A percentile compares a stretch with the other conserved stretches of the same genome.
phyloP scores from a whole-genome alignment of 768 basidiomycete species.

The Mrakia blollopis region DNA sequence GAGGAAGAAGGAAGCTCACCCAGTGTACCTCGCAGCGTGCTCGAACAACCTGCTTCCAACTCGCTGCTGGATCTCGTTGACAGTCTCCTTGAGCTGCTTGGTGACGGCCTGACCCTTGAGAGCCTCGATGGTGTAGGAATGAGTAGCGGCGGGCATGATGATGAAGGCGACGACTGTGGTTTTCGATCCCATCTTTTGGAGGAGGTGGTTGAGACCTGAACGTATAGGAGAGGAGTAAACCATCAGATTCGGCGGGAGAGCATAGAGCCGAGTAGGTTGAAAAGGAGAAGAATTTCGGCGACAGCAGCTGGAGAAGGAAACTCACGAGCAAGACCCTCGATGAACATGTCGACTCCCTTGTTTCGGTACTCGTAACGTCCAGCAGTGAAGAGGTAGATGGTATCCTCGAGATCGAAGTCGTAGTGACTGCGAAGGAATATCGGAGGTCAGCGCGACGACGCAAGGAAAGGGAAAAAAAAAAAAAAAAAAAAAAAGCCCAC shows the following conservation, averaged over 20 bases:
- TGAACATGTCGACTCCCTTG: slow-evolving; percentile 99
- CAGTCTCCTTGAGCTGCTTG: slow-evolving; percentile 91
- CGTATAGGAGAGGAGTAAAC: background rate
- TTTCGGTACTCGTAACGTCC: slow-evolving; percentile 98
- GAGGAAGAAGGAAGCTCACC: slow-evolving; percentile 53
- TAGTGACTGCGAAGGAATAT: slow-evolving; percentile 52
- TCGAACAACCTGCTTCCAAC: slow-evolving; percentile 90
- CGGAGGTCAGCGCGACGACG: too few species aligned
- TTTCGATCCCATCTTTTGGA: slow-evolving; percentile 60
- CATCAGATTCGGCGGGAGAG: too few species aligned
- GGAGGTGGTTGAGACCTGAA: slow-evolving; percentile 56
- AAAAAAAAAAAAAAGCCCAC: too few species aligned
- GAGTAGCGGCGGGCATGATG: slow-evolving; percentile 94
- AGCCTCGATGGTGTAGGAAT: slow-evolving; percentile 95
- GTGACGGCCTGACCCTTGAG: slow-evolving; percentile 96
- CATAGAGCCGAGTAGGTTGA: too few species aligned
- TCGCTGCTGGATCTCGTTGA: slow-evolving; percentile 88
- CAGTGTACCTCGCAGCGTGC: slow-evolving; percentile 85
- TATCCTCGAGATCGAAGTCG: slow-evolving; percentile 83
- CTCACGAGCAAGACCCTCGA: slow-evolving; percentile 83
- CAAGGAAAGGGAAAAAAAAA: too few species aligned
- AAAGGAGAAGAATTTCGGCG: too few species aligned
- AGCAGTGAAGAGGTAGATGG: slow-evolving; percentile 89
- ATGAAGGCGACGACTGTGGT: slow-evolving; percentile 95
- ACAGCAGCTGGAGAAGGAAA: too few species aligned